Evolutionary conservation across 495 filamentous ascomycete genomes (phyloP).

Genomic region (Penicillium lividum): DNA sequence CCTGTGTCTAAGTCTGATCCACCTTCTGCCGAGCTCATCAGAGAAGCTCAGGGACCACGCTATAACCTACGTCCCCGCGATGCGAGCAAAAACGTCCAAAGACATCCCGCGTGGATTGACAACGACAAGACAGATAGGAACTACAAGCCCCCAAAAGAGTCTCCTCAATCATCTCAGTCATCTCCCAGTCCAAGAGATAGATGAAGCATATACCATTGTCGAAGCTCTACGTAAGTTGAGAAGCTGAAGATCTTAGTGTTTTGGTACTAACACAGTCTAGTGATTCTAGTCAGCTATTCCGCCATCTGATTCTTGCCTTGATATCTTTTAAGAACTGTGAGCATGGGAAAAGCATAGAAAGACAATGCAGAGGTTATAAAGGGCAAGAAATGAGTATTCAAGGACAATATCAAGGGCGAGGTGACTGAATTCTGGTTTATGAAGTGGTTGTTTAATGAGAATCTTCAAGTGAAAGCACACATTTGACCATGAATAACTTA

Average conservation of each 20-base stretch:
- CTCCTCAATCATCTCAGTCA: background rate
- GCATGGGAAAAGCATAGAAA: background rate
- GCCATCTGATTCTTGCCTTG: background rate
- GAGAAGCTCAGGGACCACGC: background rate
- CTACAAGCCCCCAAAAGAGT: constrained; percentile 2
- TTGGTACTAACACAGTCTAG: background rate
- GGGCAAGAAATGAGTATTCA: background rate
- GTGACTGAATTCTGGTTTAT: background rate
- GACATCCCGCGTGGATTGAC: constrained; percentile 17
- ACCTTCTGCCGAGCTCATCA: background rate
- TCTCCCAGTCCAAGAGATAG: too few relatives aligned
- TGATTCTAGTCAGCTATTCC: background rate
- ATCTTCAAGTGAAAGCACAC: background rate
- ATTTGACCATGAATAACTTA: background rate
- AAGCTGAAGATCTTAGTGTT: background rate
- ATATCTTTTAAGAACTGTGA: background rate
- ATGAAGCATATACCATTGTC: too few relatives aligned
- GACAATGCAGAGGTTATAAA: background rate
- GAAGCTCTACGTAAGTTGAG: background rate
- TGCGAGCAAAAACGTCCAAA: background rate
- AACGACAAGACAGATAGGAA: constrained; percentile 18
- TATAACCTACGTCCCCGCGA: constrained; percentile 11
- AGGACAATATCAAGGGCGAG: background rate
- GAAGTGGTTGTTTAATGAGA: background rate
- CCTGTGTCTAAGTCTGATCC: background rate